Percentiles rank a stretch among this genome's conserved stretches.
phyloP scores from a whole-genome alignment of 768 basidiomycete species.

The Mycena alexandri region DNA sequence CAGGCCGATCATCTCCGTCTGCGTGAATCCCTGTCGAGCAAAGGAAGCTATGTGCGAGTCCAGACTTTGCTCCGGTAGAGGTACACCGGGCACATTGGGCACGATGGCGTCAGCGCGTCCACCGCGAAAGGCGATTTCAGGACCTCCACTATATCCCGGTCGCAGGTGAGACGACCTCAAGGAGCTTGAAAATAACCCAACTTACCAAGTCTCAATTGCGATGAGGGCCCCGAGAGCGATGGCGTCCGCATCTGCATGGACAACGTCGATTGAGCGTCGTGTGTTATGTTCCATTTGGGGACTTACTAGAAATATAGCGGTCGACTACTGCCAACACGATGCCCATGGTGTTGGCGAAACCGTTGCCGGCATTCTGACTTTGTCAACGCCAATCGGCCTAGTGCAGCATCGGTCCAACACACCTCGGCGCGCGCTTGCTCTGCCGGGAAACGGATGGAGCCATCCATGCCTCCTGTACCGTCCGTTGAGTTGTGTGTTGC shows the following conservation, averaged over 20 bases:
- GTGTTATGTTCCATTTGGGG: neutral
- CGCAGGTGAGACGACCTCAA: constrained; percentile 1
- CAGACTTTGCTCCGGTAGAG: constrained; percentile 8
- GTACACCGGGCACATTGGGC: constrained; percentile 19
- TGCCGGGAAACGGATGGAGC: constrained; percentile 40
- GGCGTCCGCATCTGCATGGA: constrained; percentile 21
- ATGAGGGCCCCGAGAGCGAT: constrained; percentile 23
- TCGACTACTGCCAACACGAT: constrained; percentile 12
- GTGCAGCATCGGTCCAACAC: neutral
- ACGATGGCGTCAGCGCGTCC: constrained; percentile 13
- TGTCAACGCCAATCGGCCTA: constrained; percentile 4
- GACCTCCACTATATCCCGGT: constrained; percentile 12
- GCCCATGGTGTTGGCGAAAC: constrained; percentile 18
- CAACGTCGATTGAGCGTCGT: neutral
- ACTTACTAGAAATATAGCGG: constrained; percentile 22
- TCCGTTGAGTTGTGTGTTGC: constrained; percentile 41
- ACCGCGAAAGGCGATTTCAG: constrained; percentile 20
- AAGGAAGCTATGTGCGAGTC: constrained; percentile 25
- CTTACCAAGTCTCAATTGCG: constrained; percentile 23
- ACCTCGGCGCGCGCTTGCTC: constrained; percentile 23
- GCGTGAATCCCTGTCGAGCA: constrained; percentile 25
- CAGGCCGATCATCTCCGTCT: constrained; percentile 30
- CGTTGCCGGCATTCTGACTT: constrained; percentile 17
- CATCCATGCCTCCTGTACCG: constrained; percentile 46
- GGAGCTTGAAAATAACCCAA: constrained; percentile 3